A percentile compares a stretch with the other conserved stretches of the same genome.
Evolutionary conservation across 345 rosid genomes (phyloP).

Genomic region (Odontarrhena argentea): DNA sequence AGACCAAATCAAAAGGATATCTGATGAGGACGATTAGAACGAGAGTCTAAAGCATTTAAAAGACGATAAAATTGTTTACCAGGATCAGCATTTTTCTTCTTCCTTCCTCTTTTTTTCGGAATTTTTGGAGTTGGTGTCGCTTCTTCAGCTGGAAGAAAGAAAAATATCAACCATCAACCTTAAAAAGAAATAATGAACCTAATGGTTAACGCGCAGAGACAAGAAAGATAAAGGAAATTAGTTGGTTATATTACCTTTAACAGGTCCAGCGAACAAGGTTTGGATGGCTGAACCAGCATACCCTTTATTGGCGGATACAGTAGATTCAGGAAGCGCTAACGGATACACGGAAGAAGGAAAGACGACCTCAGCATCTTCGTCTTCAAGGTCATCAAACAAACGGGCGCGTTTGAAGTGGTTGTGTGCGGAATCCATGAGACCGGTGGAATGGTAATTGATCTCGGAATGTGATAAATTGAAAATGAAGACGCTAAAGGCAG

Average conservation of each 20-base stretch:
- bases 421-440: conserved; percentile 43
- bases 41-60: neutral
- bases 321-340: conserved; percentile 33
- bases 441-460: conserved; percentile 62
- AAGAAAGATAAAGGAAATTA: neutral
- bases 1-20: conserved; percentile 20
- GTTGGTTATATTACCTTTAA: conserved; percentile 30
- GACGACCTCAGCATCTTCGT: conserved; percentile 55
- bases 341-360: conserved; percentile 40
- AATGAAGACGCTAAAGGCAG: conserved; percentile 72
- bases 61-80: conserved; percentile 48
- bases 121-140: conserved; percentile 39
- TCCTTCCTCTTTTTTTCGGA: conserved; percentile 63
- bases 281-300: conserved; percentile 55
- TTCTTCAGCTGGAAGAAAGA: conserved; percentile 45
- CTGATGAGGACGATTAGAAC: conserved; percentile 12
- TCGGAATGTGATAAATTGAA: conserved; percentile 71
- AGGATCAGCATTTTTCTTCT: conserved; percentile 65
- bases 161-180: conserved; percentile 21
- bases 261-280: conserved; percentile 52
- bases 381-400: conserved; percentile 73
- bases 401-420: conserved; percentile 60
- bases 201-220: neutral
- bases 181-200: neutral
- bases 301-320: conserved; percentile 41